Evolutionary conservation across 352 stramenopile genomes (phyloP), one percentile per base, ranked within the genome.

Genomic region (Phytophthora sp.): DNA sequence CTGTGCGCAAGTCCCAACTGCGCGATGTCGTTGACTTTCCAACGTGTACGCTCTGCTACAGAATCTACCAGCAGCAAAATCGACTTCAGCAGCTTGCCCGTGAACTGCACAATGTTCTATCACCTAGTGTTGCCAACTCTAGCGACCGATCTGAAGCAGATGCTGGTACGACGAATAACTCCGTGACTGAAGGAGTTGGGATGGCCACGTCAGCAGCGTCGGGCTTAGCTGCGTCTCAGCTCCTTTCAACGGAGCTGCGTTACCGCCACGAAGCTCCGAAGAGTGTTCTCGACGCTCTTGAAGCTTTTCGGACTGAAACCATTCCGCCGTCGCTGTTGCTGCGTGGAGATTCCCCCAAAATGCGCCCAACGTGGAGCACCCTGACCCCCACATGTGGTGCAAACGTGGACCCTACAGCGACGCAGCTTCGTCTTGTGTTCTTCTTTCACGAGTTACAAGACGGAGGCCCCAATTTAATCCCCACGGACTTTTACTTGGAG

Each of bases 391-490:
- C 69, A 21, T 51, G 50, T 20, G 84, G 80, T 13, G 41, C 52
- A 8, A 83, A 91, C 18, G 71, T 95, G 7, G 86, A 95, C n/a
- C 86, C 84, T n/a, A 93, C 77, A 11, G 81, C 74, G 31, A 63
- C 80, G 0, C 81, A 93, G 33, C 62, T 95, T 30, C 81, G 84
- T 1, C 46, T 95, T 13, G 74, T 86, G 26, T 86, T 95, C 44
- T 91, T 95, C 69, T 95, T 95, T 52, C 84, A 95, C 46, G 86
- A 95, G 52, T 62, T 95, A 2, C 86, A 95, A 49, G 86, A 95
- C 47, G 84, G 72, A 29, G 81, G 84, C 0, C 78, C 77, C 0
- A 47, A 81, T 1, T 62, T 91, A 30, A 63, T 67, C 6, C 77
- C 84, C 1, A 84, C 80, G 0, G 82, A 93, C 18, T 95, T 91